Percentiles rank a stretch among this genome's conserved stretches.
Conservation (phyloP, 306 rosid species). For the Dalbergia oliveri region DNA sequence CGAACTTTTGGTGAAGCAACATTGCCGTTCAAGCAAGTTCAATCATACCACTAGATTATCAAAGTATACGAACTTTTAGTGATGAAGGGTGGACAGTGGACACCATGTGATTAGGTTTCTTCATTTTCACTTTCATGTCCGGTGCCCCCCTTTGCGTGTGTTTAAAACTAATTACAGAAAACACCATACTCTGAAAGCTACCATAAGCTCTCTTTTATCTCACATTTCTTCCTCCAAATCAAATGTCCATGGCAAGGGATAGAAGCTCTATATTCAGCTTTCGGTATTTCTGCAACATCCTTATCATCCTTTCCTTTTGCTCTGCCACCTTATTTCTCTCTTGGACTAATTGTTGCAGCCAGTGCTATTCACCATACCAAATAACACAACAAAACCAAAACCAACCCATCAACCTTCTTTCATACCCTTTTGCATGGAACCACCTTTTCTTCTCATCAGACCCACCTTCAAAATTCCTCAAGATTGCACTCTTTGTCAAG, state of each 20-base stretch:
- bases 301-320: constrained; percentile 50
- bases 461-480: constrained; percentile 59
- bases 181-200: neutral
- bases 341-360: constrained; percentile 58
- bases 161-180: constrained; percentile 15
- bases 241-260: constrained; percentile 60
- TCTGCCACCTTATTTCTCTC: constrained; percentile 55
- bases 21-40: constrained; percentile 47
- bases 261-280: constrained; percentile 48
- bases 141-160: neutral
- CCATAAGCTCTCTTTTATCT: constrained; percentile 20
- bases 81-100: constrained; percentile 13
- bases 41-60: constrained; percentile 24
- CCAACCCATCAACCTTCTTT: constrained; percentile 58
- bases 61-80: constrained; percentile 15
- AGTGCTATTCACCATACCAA: constrained; percentile 53
- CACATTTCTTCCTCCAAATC: neutral
- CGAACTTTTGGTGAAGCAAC: constrained; percentile 1
- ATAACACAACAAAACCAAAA: constrained; percentile 45
- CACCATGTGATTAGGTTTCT: constrained; percentile 47
- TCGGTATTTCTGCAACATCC: constrained; percentile 46
- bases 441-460: constrained; percentile 56
- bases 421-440: constrained; percentile 73
- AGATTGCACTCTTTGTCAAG: constrained; percentile 79
- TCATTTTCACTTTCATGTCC: constrained; percentile 34